These are phyloP conservation scores for Pythium diclinum DNA, from an alignment of 352 stramenopile species.

Conservation along the genomic window DNA sequence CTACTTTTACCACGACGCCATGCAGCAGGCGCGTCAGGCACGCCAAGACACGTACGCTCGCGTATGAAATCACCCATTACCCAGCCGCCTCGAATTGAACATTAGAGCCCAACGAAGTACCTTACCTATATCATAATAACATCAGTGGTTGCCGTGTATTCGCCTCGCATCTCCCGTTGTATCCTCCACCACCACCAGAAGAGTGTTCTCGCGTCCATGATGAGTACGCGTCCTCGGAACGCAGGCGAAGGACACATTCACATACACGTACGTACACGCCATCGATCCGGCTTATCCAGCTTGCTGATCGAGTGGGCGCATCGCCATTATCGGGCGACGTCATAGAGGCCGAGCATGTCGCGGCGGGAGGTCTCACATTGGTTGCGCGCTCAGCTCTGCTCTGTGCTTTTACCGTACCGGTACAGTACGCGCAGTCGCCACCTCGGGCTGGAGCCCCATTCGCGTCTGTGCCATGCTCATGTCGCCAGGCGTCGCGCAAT, in stretches of 20 bases:
- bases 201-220: neutral
- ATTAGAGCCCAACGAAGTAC: neutral
- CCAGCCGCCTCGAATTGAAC: neutral
- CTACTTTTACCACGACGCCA: slow-evolving; percentile 8
- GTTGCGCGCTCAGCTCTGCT: too few species aligned
- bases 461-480: neutral
- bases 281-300: neutral
- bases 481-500: slow-evolving; percentile 4
- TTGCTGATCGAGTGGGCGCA: neutral
- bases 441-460: neutral
- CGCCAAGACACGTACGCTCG: slow-evolving; percentile 8
- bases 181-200: neutral
- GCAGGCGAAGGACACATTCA: neutral
- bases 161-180: neutral
- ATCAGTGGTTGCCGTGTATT: neutral
- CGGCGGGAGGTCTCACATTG: too few species aligned
- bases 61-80: neutral
- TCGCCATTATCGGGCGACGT: neutral
- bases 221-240: neutral
- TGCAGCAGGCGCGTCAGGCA: neutral
- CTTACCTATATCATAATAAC: neutral
- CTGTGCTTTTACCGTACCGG: too few species aligned
- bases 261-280: neutral
- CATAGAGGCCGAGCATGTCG: neutral
- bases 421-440: neutral